A percentile compares a stretch with the other conserved stretches of the same genome.
phyloP scores from a whole-genome alignment of 106 monocot species.

The Apostasia shenzhenica region DNA sequence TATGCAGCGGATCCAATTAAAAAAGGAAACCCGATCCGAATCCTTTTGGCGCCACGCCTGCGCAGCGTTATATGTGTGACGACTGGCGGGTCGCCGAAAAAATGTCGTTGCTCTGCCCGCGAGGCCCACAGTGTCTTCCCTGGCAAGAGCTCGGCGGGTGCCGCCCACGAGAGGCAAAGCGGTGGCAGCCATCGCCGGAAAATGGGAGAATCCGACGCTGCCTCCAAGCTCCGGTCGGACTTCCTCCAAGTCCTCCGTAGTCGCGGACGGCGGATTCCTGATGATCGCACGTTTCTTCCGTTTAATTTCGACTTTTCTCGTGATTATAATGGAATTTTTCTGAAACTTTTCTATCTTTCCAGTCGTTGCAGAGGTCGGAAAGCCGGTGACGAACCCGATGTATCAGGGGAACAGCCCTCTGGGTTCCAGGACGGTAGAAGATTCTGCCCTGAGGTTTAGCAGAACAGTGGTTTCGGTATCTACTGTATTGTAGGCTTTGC shows the following conservation, averaged over 20 bases:
- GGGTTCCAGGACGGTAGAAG: constrained; percentile 25
- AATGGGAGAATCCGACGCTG: constrained; percentile 14
- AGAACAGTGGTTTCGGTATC: neutral
- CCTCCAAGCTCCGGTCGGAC: constrained; percentile 46
- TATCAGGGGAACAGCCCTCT: constrained; percentile 37
- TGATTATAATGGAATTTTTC: neutral
- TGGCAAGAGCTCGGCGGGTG: neutral
- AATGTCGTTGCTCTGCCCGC: neutral
- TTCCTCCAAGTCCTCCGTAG: constrained; percentile 46
- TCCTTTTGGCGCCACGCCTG: neutral
- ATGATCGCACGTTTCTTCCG: constrained; percentile 22
- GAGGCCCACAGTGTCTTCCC: neutral
- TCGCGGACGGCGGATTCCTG: constrained; percentile 30
- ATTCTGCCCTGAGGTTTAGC: neutral
- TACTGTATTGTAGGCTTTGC: neutral
- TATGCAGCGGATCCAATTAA: neutral
- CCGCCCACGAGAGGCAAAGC: neutral
- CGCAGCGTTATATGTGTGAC: neutral
- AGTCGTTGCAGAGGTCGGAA: constrained; percentile 37
- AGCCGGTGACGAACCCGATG: constrained; percentile 53
- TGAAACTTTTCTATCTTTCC: constrained; percentile 29
- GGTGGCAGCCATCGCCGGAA: neutral
- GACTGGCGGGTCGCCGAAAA: neutral
- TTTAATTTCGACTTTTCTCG: neutral
- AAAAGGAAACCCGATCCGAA: neutral